A percentile compares a stretch with the other conserved stretches of the same genome.
phyloP scores from a whole-genome alignment of 352 stramenopile genomes.

The Pythium utonaiense region DNA sequence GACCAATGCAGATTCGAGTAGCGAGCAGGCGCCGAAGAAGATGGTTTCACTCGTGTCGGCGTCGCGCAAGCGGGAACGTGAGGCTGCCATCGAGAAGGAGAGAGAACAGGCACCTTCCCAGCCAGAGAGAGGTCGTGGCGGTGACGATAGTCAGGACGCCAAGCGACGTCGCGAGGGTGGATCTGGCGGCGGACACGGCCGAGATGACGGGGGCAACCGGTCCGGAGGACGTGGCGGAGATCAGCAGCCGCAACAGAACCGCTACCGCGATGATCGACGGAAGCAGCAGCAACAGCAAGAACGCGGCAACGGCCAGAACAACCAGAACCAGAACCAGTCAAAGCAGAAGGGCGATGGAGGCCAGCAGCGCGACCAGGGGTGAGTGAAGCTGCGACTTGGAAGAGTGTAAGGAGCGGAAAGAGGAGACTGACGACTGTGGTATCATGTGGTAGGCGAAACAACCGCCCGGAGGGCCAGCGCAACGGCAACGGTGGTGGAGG shows the following conservation, averaged over 20 bases:
- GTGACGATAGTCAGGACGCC: constrained; percentile 26
- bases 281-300: constrained; percentile 35
- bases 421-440: neutral
- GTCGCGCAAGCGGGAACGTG: constrained; percentile 63
- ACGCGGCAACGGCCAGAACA: constrained; percentile 6
- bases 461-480: constrained; percentile 31
- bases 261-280: constrained; percentile 42
- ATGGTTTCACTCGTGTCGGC: constrained; percentile 77
- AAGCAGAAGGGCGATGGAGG: constrained; percentile 34
- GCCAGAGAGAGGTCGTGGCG: neutral
- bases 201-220: constrained; percentile 12
- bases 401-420: neutral
- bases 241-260: constrained; percentile 22
- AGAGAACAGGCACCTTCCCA: constrained; percentile 4
- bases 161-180: constrained; percentile 50
- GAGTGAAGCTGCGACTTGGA: neutral
- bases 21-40: constrained; percentile 35
- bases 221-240: constrained; percentile 2
- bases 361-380: constrained; percentile 60
- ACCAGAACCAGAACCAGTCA: constrained; percentile 6
- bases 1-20: constrained; percentile 18
- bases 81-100: neutral
- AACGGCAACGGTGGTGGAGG: constrained; percentile 5
- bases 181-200: constrained; percentile 11
- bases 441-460: constrained; percentile 24